Percentiles rank a stretch among this genome's conserved stretches.
phyloP scores from a whole-genome alignment of 2,329 filamentous ascomycete species.

The Xylariomycetidae sp. region DNA sequence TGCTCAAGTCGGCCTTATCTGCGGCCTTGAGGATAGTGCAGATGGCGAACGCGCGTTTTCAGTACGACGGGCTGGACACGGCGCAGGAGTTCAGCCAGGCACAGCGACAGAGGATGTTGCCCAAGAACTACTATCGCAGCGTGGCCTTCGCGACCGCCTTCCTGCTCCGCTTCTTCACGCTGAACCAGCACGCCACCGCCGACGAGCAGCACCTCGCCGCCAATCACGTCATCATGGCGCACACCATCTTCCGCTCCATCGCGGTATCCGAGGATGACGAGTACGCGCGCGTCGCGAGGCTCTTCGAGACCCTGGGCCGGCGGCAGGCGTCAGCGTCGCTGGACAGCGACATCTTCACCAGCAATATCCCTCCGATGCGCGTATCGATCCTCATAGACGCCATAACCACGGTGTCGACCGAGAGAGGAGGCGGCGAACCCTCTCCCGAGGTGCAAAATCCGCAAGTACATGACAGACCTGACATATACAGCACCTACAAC shows the following conservation, averaged over 20 bases:
- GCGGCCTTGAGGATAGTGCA: conserved; percentile 23
- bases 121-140: conserved; percentile 22
- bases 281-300: conserved; percentile 15
- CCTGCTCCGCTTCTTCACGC: conserved; percentile 25
- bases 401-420: background rate
- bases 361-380: no score
- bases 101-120: conserved; percentile 14
- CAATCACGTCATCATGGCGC: conserved; percentile 22
- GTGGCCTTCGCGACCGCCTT: conserved; percentile 27
- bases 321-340: conserved; percentile 13
- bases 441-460: background rate
- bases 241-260: conserved; percentile 22
- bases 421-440: background rate
- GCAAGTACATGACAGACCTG: no score
- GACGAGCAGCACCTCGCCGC: conserved; percentile 25
- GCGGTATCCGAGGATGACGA: conserved; percentile 18
- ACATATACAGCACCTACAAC: background rate
- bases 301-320: conserved; percentile 25
- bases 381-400: conserved; percentile 14
- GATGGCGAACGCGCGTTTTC: conserved; percentile 17
- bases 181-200: conserved; percentile 15
- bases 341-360: no score
- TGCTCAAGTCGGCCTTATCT: conserved; percentile 22
- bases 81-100: conserved; percentile 7
- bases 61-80: conserved; percentile 9